Conservation (phyloP, 2,329 filamentous ascomycete species). For the Colletotrichum brevisporum region DNA sequence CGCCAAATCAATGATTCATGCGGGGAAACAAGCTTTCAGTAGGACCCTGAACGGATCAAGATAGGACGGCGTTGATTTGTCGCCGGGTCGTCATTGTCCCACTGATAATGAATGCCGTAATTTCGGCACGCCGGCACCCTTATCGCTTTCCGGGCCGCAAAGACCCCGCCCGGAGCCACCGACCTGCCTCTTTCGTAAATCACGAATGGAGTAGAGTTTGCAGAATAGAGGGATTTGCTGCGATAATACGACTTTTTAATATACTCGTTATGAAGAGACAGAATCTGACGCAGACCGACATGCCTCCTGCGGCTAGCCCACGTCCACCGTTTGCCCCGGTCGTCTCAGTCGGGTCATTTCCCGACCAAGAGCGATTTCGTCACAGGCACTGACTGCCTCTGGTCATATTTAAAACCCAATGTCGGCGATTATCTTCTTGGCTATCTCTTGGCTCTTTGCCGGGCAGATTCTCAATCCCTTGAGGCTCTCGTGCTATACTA, state of each 20-base stretch:
- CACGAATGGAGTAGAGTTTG: not conserved
- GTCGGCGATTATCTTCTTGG: not conserved
- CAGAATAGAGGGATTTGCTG: too few species aligned
- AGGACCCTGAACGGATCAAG: too few species aligned
- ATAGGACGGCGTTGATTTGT: too few species aligned
- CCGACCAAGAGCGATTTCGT: not conserved
- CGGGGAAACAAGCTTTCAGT: too few species aligned
- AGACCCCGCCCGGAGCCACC: not conserved
- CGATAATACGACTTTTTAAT: conserved; percentile 13
- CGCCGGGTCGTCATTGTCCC: too few species aligned
- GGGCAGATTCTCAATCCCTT: conserved; percentile 11
- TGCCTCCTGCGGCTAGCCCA: conserved; percentile 12
- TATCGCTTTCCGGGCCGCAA: not conserved
- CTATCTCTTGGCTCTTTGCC: conserved; percentile 6
- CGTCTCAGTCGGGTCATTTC: not conserved
- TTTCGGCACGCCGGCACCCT: conserved; percentile 16
- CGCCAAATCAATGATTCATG: too few species aligned
- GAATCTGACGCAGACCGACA: not conserved
- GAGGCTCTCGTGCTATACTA: not conserved
- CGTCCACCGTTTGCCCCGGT: not conserved
- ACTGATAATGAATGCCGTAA: not conserved
- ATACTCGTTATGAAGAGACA: not conserved
- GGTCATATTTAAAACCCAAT: not conserved
- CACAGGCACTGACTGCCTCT: not conserved
- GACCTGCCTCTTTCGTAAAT: conserved; percentile 18